phyloP scores from a whole-genome alignment of 2,329 filamentous ascomycete species.

The Stemphylium beticola region DNA sequence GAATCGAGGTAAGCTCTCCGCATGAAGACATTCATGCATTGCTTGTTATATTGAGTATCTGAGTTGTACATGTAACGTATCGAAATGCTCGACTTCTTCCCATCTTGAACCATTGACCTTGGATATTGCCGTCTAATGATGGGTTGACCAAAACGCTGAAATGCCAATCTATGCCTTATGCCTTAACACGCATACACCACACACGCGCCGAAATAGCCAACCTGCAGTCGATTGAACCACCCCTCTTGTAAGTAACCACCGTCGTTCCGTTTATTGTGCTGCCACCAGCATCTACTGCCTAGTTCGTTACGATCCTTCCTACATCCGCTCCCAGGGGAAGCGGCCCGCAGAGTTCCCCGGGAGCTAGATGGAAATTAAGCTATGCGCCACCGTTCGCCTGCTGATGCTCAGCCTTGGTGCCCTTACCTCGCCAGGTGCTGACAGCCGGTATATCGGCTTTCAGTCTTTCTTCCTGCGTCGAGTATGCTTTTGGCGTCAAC shows the following conservation, averaged over 20 bases:
- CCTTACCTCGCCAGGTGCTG: slow-evolving; percentile 94
- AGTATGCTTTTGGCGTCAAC: slow-evolving; percentile 91
- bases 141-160: slow-evolving; percentile 12
- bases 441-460: slow-evolving; percentile 94
- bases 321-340: slow-evolving; percentile 11
- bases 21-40: not conserved
- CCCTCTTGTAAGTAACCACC: not conserved
- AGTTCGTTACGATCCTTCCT: slow-evolving; percentile 6
- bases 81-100: not conserved
- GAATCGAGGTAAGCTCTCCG: no score
- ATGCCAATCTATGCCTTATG: slow-evolving; percentile 14
- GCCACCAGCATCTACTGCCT: not conserved
- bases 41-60: slow-evolving; percentile 2
- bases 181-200: not conserved
- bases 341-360: slow-evolving; percentile 10
- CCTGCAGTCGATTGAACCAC: not conserved
- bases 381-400: slow-evolving; percentile 37
- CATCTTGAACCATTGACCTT: not conserved
- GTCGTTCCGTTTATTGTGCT: not conserved
- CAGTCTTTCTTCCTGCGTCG: slow-evolving; percentile 86
- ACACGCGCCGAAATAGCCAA: slow-evolving; percentile 7
- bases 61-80: not conserved
- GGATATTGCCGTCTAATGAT: slow-evolving; percentile 14
- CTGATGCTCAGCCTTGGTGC: slow-evolving; percentile 88
- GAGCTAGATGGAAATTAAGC: slow-evolving; percentile 23